Evolutionary conservation across 352 stramenopile genomes (phyloP), one percentile per base, ranked within the genome.

Genomic region (Phytophthora hibernalis): DNA sequence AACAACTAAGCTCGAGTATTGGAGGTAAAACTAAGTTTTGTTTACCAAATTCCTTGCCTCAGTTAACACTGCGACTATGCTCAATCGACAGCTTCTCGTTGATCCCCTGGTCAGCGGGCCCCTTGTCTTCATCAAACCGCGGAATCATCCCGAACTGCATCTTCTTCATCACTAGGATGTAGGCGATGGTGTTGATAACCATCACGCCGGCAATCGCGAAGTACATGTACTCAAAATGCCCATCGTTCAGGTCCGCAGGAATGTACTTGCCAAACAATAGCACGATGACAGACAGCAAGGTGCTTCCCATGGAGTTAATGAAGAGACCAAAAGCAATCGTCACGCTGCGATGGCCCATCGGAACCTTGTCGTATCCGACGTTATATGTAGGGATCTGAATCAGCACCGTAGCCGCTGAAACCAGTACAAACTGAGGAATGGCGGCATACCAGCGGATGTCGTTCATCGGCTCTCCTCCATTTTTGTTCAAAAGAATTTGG

Each of bases 191-290:
- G 43, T 72, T 75, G 20, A 79, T 58, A 28, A 65, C 10, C 59
- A 74, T 76, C 45, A 77, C 54, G 13, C 8, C 62, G 37, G 54
- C 66, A 24, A 77, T 59, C 12, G 61, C 59, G 38, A 75, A 79
- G 57, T 70, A 74, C 48, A 76, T 65, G 63, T 76, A 70, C 74
- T 89, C 79, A 22, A 89, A 56, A 64, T 86, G 57, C 38, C 74
- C 71, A 13, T 87, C 63, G 66, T 90, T 89, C 48, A 90, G 52
- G 67, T 88, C 58, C 6, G 59, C 50, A 45, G 56, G 56, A 21
- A 65, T 65, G 20, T 51, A 38, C 35, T 65, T 65, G 49, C 56
- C 56, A 24, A 65, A 65, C 3, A 65, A 22, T 38, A 65, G 15
- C 33, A 65, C 56, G 21, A 65, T 57, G 18, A 65, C 56, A 7